Evolutionary conservation across 352 stramenopile species (phyloP).

Genomic region (Phytophthora boehmeriae): DNA sequence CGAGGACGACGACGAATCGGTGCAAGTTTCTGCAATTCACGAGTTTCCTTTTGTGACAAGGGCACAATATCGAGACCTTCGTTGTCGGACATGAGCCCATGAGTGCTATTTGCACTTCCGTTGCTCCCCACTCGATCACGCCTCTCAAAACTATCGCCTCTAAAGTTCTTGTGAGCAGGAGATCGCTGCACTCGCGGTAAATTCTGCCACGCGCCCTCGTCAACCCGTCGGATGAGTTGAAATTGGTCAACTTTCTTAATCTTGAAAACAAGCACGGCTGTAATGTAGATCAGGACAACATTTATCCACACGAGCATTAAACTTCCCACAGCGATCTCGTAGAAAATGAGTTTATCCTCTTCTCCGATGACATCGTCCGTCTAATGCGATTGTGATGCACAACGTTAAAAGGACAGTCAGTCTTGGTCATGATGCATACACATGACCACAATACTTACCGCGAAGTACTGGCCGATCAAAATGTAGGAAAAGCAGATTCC

Average conservation of each 20-base stretch:
- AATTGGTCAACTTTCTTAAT: conserved; percentile 89
- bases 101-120: conserved; percentile 51
- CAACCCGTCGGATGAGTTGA: conserved; percentile 78
- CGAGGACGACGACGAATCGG: conserved; percentile 24
- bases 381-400: conserved; percentile 20
- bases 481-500: conserved; percentile 90
- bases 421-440: conserved; percentile 1
- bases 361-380: conserved; percentile 78
- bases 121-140: conserved; percentile 39
- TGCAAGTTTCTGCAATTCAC: conserved; percentile 10
- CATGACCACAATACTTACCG: conserved; percentile 41
- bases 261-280: conserved; percentile 88
- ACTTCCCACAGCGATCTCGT: conserved; percentile 86
- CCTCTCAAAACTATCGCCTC: conserved; percentile 7
- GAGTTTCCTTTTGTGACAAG: conserved; percentile 11
- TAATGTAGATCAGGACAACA: conserved; percentile 89
- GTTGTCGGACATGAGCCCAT: conserved; percentile 21
- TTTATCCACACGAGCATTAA: conserved; percentile 88
- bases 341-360: conserved; percentile 86
- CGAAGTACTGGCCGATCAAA: conserved; percentile 85
- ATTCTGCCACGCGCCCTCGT: conserved; percentile 83
- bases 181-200: conserved; percentile 74
- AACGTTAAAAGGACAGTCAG: no score
- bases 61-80: conserved; percentile 3
- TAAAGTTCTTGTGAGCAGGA: conserved; percentile 35